Evolutionary conservation across 106 monocot genomes (phyloP).

Genomic region (Apostasia ramifera): DNA sequence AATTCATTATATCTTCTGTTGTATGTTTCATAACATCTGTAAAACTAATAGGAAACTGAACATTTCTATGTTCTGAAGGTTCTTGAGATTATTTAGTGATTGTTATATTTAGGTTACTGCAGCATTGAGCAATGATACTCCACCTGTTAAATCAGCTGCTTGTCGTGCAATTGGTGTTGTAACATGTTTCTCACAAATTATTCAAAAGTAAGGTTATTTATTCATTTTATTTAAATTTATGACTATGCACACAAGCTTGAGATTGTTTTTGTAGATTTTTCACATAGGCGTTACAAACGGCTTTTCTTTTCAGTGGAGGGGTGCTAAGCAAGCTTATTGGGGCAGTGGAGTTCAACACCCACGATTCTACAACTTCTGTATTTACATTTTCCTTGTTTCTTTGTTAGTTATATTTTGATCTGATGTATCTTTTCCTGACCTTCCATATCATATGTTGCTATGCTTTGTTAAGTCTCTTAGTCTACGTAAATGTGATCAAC

Average conservation of each 20-base stretch:
- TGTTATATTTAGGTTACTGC: conserved; percentile 42
- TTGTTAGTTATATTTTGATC: neutral
- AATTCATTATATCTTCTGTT: conserved; percentile 47
- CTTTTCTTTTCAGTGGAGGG: conserved; percentile 37
- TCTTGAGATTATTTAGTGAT: neutral
- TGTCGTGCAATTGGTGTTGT: conserved; percentile 92
- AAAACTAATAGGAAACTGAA: neutral
- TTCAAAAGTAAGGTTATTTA: conserved; percentile 35
- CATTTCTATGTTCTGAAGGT: neutral
- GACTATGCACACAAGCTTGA: neutral
- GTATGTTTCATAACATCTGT: conserved; percentile 33
- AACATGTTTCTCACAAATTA: conserved; percentile 49
- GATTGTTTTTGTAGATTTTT: neutral
- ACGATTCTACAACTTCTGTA: conserved; percentile 62
- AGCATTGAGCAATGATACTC: conserved; percentile 42
- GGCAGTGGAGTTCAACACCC: conserved; percentile 63
- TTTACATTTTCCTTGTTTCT: conserved; percentile 3
- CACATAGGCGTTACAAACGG: neutral
- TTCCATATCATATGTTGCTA: too few species aligned
- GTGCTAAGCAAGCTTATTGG: conserved; percentile 55
- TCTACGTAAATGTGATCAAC: conserved; percentile 1
- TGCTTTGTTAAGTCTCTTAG: too few species aligned
- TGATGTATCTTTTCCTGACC: neutral
- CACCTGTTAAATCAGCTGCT: conserved; percentile 82
- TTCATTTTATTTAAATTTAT: conserved; percentile 5